phyloP scores from a whole-genome alignment of 106 monocot species.

The Acorus gramineus region DNA sequence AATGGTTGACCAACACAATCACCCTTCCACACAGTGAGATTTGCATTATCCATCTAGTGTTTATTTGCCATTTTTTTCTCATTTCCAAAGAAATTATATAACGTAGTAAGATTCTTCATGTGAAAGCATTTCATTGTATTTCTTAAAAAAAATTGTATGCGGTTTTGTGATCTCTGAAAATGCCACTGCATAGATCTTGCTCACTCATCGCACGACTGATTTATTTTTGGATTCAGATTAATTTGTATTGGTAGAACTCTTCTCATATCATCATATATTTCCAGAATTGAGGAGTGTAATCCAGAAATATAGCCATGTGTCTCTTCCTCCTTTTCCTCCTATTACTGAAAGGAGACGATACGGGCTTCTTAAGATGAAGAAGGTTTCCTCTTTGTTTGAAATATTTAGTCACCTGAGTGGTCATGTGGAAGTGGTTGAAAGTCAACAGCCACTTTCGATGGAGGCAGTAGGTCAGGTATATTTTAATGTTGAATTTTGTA shows the following conservation, averaged over 20 bases:
- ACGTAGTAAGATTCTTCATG: too few relatives aligned
- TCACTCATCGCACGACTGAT: slow-evolving; percentile 33
- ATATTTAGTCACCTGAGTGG: slow-evolving; percentile 37
- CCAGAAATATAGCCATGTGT: slow-evolving; percentile 30
- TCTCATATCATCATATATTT: neutral
- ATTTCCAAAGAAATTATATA: too few relatives aligned
- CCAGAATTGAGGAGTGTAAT: slow-evolving; percentile 75
- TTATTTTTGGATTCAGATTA: too few relatives aligned
- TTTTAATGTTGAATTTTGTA: neutral
- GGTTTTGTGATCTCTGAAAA: too few relatives aligned
- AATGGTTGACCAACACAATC: too few relatives aligned
- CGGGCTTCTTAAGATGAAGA: slow-evolving; percentile 43
- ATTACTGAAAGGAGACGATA: slow-evolving; percentile 38
- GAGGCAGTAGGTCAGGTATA: slow-evolving; percentile 80
- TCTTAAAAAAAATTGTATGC: too few relatives aligned
- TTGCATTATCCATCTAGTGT: too few relatives aligned
- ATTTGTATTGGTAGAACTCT: too few relatives aligned
- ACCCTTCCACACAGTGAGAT: too few relatives aligned
- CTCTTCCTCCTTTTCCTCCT: slow-evolving; percentile 64
- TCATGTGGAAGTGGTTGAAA: slow-evolving; percentile 31
- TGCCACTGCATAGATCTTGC: too few relatives aligned
- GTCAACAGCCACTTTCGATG: slow-evolving; percentile 66
- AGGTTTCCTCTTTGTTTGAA: slow-evolving; percentile 53
- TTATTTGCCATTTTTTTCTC: too few relatives aligned
- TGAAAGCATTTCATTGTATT: too few relatives aligned